These are phyloP conservation scores for Zygoascus hellenicus DNA, from an alignment of 1,139 yeast genomes.

Conservation along the genomic window DNA sequence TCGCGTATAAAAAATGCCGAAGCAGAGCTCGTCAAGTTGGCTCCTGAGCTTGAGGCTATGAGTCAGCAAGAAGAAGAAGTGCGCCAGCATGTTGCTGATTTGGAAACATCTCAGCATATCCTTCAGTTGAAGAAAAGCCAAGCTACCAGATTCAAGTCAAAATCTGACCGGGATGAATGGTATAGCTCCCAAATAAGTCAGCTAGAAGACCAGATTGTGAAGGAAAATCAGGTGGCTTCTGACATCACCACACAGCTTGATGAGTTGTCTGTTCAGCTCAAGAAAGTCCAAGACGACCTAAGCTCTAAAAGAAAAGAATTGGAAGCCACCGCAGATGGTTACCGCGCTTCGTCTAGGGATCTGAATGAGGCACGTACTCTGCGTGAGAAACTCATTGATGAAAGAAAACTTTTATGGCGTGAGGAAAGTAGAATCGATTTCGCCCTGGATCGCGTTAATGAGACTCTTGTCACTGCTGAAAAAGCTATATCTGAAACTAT, in stretches of 20 bases:
- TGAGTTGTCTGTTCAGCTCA: constrained; percentile 18
- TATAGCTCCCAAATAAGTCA: constrained; percentile 45
- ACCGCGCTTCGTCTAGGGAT: constrained; percentile 21
- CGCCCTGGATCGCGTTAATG: constrained; percentile 48
- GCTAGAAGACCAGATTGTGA: constrained; percentile 35
- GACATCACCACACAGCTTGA: constrained; percentile 22
- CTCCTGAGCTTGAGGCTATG: constrained; percentile 29
- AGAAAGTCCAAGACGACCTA: constrained; percentile 19
- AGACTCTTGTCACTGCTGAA: constrained; percentile 42
- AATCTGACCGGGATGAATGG: constrained; percentile 65
- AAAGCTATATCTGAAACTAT: constrained; percentile 55
- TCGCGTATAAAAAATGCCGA: constrained; percentile 23
- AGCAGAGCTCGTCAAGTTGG: constrained; percentile 16
- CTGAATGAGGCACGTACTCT: constrained; percentile 16
- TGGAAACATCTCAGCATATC: constrained; percentile 53
- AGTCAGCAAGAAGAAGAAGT: constrained; percentile 39
- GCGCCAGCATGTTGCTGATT: constrained; percentile 40
- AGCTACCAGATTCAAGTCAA: constrained; percentile 51
- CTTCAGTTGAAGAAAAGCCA: constrained; percentile 72
- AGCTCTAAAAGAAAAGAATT: constrained; percentile 29
- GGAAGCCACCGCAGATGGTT: constrained; percentile 30
- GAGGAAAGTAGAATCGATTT: constrained; percentile 62
- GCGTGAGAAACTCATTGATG: constrained; percentile 46
- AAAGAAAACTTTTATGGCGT: constrained; percentile 73
- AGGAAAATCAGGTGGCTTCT: constrained; percentile 20